phyloP scores from a whole-genome alignment of 2,329 filamentous ascomycete genomes.

The Nigrospora osmanthi region DNA sequence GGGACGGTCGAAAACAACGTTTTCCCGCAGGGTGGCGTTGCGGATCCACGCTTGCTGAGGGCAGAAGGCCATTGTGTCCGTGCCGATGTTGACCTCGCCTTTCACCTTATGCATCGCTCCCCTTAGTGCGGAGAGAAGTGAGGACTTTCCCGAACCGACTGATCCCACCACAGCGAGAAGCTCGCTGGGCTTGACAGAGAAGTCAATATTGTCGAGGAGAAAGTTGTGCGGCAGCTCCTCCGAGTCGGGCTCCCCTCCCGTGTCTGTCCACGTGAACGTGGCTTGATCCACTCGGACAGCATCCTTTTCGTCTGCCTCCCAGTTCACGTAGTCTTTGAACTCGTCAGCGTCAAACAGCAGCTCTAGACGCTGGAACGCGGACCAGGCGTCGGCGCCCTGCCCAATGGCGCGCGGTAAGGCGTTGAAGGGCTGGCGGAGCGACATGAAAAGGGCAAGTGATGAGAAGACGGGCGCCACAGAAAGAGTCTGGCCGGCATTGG shows the following conservation, averaged over 20 bases:
- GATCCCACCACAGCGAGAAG: slow-evolving; percentile 75
- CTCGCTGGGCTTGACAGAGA: slow-evolving; percentile 64
- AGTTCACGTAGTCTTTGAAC: slow-evolving; percentile 58
- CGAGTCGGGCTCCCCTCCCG: slow-evolving; percentile 35
- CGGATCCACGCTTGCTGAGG: slow-evolving; percentile 96
- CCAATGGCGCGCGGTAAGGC: slow-evolving; percentile 81
- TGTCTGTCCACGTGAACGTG: slow-evolving; percentile 80
- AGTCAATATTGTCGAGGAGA: slow-evolving; percentile 58
- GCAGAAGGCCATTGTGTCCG: slow-evolving; percentile 72
- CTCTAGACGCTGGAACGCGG: slow-evolving; percentile 76
- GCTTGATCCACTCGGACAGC: slow-evolving; percentile 66
- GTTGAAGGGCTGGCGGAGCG: slow-evolving; percentile 81
- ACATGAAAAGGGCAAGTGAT: slow-evolving; percentile 91
- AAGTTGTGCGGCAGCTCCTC: slow-evolving; percentile 43
- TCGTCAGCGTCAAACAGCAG: slow-evolving; percentile 86
- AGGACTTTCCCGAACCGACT: slow-evolving; percentile 88
- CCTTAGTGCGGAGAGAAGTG: slow-evolving; percentile 76
- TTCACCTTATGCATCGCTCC: slow-evolving; percentile 85
- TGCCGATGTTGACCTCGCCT: slow-evolving; percentile 64
- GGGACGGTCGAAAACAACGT: slow-evolving; percentile 77
- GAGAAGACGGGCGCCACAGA: slow-evolving; percentile 79
- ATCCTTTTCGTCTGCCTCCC: slow-evolving; percentile 48
- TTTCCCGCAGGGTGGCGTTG: slow-evolving; percentile 74
- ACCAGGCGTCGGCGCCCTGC: slow-evolving; percentile 82
- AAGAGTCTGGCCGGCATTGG: slow-evolving; percentile 57